Base-by-base conservation (phyloP, 78 protist species). In the Chrysochromulina tobinii region DNA sequence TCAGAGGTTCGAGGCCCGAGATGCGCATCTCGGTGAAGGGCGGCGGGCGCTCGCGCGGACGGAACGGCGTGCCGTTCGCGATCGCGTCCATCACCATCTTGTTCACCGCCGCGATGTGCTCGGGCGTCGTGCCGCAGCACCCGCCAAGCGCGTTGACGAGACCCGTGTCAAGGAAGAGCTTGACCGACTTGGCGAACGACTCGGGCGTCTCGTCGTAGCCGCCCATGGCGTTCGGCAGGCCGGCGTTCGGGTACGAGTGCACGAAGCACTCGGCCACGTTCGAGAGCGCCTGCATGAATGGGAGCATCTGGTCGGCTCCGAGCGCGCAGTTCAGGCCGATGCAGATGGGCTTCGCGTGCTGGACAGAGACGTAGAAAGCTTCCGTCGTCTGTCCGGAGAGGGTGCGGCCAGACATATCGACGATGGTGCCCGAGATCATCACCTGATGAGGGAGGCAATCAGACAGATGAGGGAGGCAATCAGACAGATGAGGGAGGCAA, bases 301-400 rank as follows among this genome's bases (percentile, higher is more conserved):
- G 98, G 15, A 97, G 93, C 99, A 98, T 97, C 84, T 98, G 97
- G 9, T 48, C 54, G 15, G 99, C 96, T 27, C 99, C 99, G 67
- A 98, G 95, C 6, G 99, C 99, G 94, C 99, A 99, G 96, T 99
- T 99, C 87, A 99, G 94, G 61, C 99, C 99, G 89, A 97, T 84
- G 88, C 89, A 73, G 57, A 94, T 20, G 20, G 94, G 96, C 91
- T 92, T 66, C 50, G 84, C 55, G 92, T 91, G 96, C 69, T 66
- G 51, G 58, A 97, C 92, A n/a, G 96, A 81, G 68, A 94, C 72
- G 87, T 90, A 93, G 93, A 98, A 98, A 20, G 99, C 99, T 88
- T 98, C 99, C 67, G 94, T 91, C 57, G 95, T 93, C 91, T 98
- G 99, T 6, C 99, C 99, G 1, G 98, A 96, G 57, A 99, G 92